Conservation (phyloP, 2,329 filamentous ascomycete genomes). For the Cladosporium sp. region DNA sequence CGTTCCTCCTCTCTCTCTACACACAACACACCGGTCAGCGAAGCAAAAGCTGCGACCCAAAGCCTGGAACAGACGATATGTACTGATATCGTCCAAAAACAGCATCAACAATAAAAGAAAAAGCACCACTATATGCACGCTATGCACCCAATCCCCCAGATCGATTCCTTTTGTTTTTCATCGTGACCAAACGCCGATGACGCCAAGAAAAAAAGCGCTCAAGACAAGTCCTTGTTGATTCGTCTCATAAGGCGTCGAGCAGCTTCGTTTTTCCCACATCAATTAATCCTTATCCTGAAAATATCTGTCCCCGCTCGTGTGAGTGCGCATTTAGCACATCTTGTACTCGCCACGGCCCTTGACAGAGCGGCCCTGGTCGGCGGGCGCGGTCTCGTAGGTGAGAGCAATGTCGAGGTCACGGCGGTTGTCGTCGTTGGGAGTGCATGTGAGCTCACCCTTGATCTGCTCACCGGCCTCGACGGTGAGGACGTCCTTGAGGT, state of each 20-base stretch:
- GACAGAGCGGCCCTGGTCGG: conserved; percentile 69
- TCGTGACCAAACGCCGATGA: conserved; percentile 21
- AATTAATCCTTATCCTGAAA: conserved; percentile 18
- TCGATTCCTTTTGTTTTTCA: conserved; percentile 11
- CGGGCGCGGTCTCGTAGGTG: conserved; percentile 76
- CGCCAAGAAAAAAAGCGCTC: conserved; percentile 17
- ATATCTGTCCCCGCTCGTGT: neutral
- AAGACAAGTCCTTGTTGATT: conserved; percentile 18
- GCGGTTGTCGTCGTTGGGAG: conserved; percentile 90
- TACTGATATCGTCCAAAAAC: neutral
- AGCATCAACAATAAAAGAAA: conserved; percentile 6
- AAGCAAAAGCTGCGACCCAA: conserved; percentile 43
- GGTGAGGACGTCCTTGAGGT: conserved; percentile 88
- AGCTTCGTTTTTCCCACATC: conserved; percentile 5
- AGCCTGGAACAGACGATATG: conserved; percentile 20
- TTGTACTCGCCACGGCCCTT: conserved; percentile 78
- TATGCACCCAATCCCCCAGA: conserved; percentile 21
- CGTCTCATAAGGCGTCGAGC: conserved; percentile 23
- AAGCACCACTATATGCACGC: conserved; percentile 26
- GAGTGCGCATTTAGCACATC: conserved; percentile 50
- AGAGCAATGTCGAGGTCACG: conserved; percentile 92
- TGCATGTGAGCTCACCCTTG: conserved; percentile 72
- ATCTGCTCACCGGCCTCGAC: conserved; percentile 85
- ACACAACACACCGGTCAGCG: conserved; percentile 34
- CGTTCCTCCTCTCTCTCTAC: conserved; percentile 20